Evolutionary conservation across 139 green algal species (phyloP), one percentile per base, ranked within the genome.

Genomic region (Micromonas commoda): DNA sequence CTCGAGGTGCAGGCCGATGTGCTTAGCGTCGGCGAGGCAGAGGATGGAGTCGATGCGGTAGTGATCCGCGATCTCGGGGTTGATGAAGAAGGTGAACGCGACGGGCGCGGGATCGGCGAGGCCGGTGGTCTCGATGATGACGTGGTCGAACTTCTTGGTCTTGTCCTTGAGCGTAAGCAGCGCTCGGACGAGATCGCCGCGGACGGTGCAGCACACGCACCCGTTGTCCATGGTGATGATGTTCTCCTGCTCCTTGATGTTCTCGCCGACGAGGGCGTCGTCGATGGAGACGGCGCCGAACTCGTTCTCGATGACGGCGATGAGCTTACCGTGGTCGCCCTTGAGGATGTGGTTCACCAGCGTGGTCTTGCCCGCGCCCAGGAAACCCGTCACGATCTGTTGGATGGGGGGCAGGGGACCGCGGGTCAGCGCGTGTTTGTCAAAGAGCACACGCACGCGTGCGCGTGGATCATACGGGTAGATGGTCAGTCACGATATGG

Each of bases 71-170:
- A 86, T 67, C 3, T 80, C 72, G 29, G 85, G 87, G 66, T 97
- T 92, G 6, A 96, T 86, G 74, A 96, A 97, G 57, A 97, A 97
- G 9, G 91, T 94, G 77, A 94, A 88, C 75, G 83, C 71, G 60
- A 97, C 91, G 16, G 93, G 93, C 1, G 87, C 93, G 3, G 93
- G 93, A 83, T 97, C 91, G 2, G 93, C 93, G 54, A 97, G 85
- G 26, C 93, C 93, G 0, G 91, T 96, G 6, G 91, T 96, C 81
- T 97, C 93, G 37, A 97, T 92, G 57, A 97, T 82, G 66, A 97
- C 90, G 31, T 84, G 83, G 71, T 97, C 91, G 78, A 97, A 90
- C 73, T 82, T 83, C 81, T 87, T 85, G 37, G 85, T 87, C 20
- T 16, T 19, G 83, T 91, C 90, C 0, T 91, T 78, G 63, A 96